phyloP scores from a whole-genome alignment of 768 basidiomycete genomes.

The Suillus hirtellus region DNA sequence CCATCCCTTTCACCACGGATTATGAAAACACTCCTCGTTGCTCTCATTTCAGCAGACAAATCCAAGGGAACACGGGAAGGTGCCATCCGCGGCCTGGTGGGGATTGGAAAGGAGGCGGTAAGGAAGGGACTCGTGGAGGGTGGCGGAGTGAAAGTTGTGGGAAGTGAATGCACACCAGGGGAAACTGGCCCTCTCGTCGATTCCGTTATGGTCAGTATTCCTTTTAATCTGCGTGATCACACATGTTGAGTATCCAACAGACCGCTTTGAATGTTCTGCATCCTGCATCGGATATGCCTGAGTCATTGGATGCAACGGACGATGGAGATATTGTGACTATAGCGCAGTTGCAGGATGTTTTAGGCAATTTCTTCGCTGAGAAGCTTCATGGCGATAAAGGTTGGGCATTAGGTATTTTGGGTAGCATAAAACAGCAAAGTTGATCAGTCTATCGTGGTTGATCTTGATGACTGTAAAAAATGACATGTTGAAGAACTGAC shows the following conservation, averaged over 20 bases:
- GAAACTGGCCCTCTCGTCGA: conserved; percentile 45
- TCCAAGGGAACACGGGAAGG: conserved; percentile 85
- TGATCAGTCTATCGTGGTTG: conserved; percentile 4
- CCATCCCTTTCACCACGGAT: conserved; percentile 85
- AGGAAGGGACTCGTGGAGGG: conserved; percentile 81
- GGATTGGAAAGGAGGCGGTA: conserved; percentile 83
- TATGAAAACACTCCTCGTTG: conserved; percentile 90
- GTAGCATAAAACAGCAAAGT: conserved; percentile 24
- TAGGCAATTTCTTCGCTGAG: conserved; percentile 67
- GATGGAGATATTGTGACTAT: conserved; percentile 49
- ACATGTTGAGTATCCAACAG: conserved; percentile 33
- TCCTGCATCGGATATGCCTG: conserved; percentile 57
- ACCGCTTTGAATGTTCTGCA: conserved; percentile 63
- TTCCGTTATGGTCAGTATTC: conserved; percentile 57
- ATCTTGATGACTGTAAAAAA: background rate
- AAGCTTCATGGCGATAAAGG: conserved; percentile 55
- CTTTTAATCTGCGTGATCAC: conserved; percentile 2
- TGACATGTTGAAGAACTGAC: conserved; percentile 16
- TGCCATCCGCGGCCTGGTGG: conserved; percentile 82
- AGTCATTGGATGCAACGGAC: conserved; percentile 51
- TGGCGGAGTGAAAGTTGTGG: conserved; percentile 75
- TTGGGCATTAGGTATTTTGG: conserved; percentile 65
- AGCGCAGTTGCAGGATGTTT: conserved; percentile 46
- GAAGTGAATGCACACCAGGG: conserved; percentile 52
- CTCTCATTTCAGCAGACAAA: conserved; percentile 72